Conservation (phyloP, 139 green algal genomes). For the Coccomyxa sp. region DNA sequence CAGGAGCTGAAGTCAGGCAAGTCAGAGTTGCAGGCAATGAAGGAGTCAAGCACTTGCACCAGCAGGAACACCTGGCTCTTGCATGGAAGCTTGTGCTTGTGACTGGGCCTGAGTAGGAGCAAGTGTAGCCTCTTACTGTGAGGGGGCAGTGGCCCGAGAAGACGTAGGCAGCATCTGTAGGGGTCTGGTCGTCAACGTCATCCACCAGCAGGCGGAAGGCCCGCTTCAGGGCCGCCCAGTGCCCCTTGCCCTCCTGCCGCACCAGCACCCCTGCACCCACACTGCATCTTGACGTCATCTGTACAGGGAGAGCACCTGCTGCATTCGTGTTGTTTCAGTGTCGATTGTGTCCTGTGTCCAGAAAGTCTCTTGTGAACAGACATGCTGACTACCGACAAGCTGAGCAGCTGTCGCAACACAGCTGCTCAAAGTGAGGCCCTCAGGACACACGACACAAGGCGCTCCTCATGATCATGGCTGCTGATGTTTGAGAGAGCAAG, state of each 20-base stretch:
- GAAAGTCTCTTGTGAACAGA: no score
- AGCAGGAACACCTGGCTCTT: no score
- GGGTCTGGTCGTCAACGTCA: conserved; percentile 25
- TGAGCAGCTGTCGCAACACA: background rate
- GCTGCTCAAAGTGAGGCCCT: background rate
- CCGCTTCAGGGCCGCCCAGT: conserved; percentile 37
- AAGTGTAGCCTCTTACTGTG: conserved; percentile 23
- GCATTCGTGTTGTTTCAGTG: background rate
- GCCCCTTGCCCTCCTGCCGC: conserved; percentile 26
- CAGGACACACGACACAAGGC: background rate
- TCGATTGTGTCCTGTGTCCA: background rate
- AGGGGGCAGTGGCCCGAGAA: conserved; percentile 83
- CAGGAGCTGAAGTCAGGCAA: no score
- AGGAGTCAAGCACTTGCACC: no score
- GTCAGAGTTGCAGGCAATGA: no score
- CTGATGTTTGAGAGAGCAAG: background rate
- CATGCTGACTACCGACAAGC: no score
- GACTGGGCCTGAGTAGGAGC: no score
- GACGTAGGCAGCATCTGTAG: conserved; percentile 50
- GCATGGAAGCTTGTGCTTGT: no score
- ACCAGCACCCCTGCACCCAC: conserved; percentile 27
- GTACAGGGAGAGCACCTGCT: no score
- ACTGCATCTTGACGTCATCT: no score
- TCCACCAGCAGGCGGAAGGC: conserved; percentile 65
- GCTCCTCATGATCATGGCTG: background rate